Conservation (phyloP, 306 rosid genomes). For the Malus orientalis region DNA sequence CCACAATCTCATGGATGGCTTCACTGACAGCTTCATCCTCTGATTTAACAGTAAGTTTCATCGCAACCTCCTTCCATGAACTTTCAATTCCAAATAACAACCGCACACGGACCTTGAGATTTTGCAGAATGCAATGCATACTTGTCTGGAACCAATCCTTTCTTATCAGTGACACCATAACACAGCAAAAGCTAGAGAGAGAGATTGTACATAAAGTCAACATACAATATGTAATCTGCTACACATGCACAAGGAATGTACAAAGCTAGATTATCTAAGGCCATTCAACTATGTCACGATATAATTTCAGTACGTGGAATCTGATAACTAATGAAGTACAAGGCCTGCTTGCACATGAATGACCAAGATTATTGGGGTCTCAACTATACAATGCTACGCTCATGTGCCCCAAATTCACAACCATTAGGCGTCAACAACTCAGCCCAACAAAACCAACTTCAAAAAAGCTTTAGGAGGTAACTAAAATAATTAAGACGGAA, state of each 20-base stretch:
- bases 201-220: no score
- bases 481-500: background rate
- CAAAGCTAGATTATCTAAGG: background rate
- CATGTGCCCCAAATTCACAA: background rate
- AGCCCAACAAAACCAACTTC: background rate
- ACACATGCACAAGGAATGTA: no score
- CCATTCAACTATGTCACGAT: background rate
- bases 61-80: conserved; percentile 81
- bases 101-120: conserved; percentile 59
- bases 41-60: conserved; percentile 82
- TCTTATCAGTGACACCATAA: no score
- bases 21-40: conserved; percentile 66
- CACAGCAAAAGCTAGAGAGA: no score
- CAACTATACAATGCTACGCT: background rate
- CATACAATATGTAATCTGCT: no score
- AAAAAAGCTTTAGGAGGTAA: background rate
- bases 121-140: no score
- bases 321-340: background rate
- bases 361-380: background rate
- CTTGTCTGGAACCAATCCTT: no score
- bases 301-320: background rate
- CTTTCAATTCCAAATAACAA: conserved; percentile 82
- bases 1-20: conserved; percentile 86
- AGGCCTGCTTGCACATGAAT: background rate
- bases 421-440: background rate